Evolutionary conservation across 441 rosid species (phyloP).

Genomic region (Macaranga tanarius): DNA sequence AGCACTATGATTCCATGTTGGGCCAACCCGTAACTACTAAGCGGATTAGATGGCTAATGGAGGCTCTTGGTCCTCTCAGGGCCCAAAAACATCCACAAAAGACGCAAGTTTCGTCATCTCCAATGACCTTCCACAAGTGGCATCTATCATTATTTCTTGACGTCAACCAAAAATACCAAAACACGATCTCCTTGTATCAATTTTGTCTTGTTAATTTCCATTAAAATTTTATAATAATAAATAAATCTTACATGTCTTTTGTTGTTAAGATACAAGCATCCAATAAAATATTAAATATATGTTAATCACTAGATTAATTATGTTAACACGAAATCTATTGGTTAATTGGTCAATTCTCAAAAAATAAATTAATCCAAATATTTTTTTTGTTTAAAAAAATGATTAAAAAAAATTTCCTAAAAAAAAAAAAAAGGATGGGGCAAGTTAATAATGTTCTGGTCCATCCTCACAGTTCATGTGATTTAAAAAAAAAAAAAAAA

Average conservation of each 20-base stretch:
- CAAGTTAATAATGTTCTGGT: background rate
- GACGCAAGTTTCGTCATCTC: constrained; percentile 1
- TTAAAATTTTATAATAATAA: too few species aligned
- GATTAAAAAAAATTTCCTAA: too few species aligned
- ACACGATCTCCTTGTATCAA: background rate
- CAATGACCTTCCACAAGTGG: background rate
- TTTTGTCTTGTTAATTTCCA: background rate
- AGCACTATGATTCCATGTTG: constrained; percentile 14
- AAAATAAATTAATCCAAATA: background rate
- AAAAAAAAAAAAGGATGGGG: background rate
- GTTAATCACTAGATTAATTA: too few species aligned
- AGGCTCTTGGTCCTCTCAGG: background rate
- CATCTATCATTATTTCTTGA: background rate
- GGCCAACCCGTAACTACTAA: constrained; percentile 14
- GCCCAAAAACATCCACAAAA: background rate
- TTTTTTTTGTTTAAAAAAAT: background rate
- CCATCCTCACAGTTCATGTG: constrained; percentile 22
- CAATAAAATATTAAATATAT: too few species aligned
- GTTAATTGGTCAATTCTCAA: too few species aligned
- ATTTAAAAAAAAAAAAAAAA: too few species aligned
- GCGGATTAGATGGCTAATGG: background rate
- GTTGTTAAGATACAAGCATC: too few species aligned
- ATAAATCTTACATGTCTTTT: too few species aligned
- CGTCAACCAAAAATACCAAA: background rate
- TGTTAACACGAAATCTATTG: too few species aligned